These are phyloP conservation scores for Atkinsonella hypoxylon DNA, from an alignment of 2,329 filamentous ascomycete species.

Conservation along the genomic window DNA sequence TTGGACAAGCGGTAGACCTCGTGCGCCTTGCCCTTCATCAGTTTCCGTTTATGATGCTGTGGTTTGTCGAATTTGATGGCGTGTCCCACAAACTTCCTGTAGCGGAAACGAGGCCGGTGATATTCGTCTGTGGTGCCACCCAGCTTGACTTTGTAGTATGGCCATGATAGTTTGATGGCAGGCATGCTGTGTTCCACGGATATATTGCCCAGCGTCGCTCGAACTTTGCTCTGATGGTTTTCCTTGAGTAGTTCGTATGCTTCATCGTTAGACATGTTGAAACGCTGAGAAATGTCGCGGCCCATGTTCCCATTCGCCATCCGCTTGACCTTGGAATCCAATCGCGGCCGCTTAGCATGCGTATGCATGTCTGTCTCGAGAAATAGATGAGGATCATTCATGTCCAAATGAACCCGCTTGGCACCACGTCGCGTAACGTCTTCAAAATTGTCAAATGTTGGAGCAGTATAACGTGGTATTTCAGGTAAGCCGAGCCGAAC, in stretches of 20 bases:
- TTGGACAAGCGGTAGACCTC: slow-evolving; percentile 70
- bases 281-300: slow-evolving; percentile 65
- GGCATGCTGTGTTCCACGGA: slow-evolving; percentile 92
- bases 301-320: slow-evolving; percentile 58
- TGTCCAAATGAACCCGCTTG: slow-evolving; percentile 70
- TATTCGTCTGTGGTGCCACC: slow-evolving; percentile 65
- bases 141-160: slow-evolving; percentile 86
- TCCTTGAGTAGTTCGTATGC: slow-evolving; percentile 94
- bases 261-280: slow-evolving; percentile 93
- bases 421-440: slow-evolving; percentile 58
- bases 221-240: slow-evolving; percentile 91
- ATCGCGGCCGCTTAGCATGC: slow-evolving; percentile 45
- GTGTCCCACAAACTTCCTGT: slow-evolving; percentile 54
- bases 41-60: slow-evolving; percentile 66
- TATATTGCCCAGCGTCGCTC: slow-evolving; percentile 81
- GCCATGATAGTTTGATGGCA: slow-evolving; percentile 82
- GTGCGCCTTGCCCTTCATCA: slow-evolving; percentile 67
- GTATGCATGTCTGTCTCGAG: slow-evolving; percentile 63
- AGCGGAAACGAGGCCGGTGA: slow-evolving; percentile 68
- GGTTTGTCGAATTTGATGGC: slow-evolving; percentile 62
- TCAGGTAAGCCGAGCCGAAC: slow-evolving; percentile 47
- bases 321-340: slow-evolving; percentile 48
- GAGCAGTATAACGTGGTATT: slow-evolving; percentile 48
- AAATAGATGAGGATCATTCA: slow-evolving; percentile 79
- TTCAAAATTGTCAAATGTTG: slow-evolving; percentile 72